Conservation (phyloP, 2,329 filamentous ascomycete species). For the Trichophyton benhamiae region DNA sequence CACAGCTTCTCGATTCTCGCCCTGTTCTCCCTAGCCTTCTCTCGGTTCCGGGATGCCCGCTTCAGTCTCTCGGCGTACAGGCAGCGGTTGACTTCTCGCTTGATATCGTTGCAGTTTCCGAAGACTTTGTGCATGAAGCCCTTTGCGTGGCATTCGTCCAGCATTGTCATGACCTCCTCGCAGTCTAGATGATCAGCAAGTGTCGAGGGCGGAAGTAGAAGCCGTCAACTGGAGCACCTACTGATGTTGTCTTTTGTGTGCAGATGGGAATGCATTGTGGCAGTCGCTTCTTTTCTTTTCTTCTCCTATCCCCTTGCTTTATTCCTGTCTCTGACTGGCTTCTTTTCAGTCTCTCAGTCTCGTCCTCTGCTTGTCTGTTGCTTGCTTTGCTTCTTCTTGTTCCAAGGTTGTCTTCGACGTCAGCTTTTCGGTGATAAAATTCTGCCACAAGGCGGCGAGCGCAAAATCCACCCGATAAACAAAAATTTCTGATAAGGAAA, state of each 20-base stretch:
- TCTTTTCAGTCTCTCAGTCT: neutral
- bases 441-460: slow-evolving; percentile 5
- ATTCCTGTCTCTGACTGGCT: neutral
- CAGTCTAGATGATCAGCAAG: slow-evolving; percentile 51
- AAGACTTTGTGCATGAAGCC: slow-evolving; percentile 87
- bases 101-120: slow-evolving; percentile 81
- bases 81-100: slow-evolving; percentile 73
- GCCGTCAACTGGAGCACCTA: slow-evolving; percentile 33
- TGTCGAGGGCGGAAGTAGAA: neutral
- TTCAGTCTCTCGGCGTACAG: slow-evolving; percentile 68
- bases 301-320: neutral
- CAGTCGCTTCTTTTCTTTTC: neutral
- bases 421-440: neutral
- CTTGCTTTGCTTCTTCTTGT: neutral
- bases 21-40: slow-evolving; percentile 56
- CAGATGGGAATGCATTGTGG: slow-evolving; percentile 87
- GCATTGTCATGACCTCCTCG: slow-evolving; percentile 82
- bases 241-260: slow-evolving; percentile 86
- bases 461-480: slow-evolving; percentile 17
- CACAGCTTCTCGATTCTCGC: slow-evolving; percentile 64
- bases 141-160: slow-evolving; percentile 87
- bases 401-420: neutral
- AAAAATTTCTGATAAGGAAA: slow-evolving; percentile 1
- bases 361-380: neutral
- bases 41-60: slow-evolving; percentile 64